Evolutionary conservation across 2,329 filamentous ascomycete species (phyloP), one percentile per base, ranked within the genome.

Genomic region (Alternaria ethzedia): DNA sequence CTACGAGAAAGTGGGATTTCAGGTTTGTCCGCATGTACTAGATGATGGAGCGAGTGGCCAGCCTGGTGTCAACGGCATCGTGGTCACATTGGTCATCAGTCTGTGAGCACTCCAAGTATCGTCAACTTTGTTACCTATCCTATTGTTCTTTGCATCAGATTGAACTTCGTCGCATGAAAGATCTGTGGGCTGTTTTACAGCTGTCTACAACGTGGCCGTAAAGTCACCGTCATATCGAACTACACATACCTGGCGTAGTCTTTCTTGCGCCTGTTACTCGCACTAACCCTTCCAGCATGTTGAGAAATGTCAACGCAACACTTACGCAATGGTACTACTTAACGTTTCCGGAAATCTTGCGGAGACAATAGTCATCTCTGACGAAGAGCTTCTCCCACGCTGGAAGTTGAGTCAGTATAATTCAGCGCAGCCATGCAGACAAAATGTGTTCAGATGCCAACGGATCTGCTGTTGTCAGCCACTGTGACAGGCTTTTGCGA

Each of bases 41-140:
- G 76, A 78, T 65, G 64, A 66, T 2, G 74, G 75, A 2, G 63
- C 45, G 17, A 78, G 75, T 58, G 75, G 73, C 12, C 63, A 73
- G 15, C 50, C 59, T 6, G 76, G 74, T 4, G 56, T 70, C 9
- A 57, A 71, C n/a, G 74, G 66, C 0, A 63, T 69, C 11, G 74
- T 72, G 4, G 25, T 74, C 23, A 75, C 70, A 10, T 44, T 78
- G 54, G 69, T 78, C 3, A 76, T 70, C 51, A 32, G 23, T 21
- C 46, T 77, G 4, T 75, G 55, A 73, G 13, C 4, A 26, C 12
- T 13, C 2, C 23, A 30, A 20, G 20, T 23, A 23, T 17, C 13
- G 11, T 52, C 49, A 9, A 13, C 4, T 15, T 6, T 36, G 36
- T 10, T 23, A 7, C 30, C 4, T 11, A 25, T 12, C 3, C 23